Conservation (phyloP, 257 asterid species). For the Parsonsia alboflavescens region DNA sequence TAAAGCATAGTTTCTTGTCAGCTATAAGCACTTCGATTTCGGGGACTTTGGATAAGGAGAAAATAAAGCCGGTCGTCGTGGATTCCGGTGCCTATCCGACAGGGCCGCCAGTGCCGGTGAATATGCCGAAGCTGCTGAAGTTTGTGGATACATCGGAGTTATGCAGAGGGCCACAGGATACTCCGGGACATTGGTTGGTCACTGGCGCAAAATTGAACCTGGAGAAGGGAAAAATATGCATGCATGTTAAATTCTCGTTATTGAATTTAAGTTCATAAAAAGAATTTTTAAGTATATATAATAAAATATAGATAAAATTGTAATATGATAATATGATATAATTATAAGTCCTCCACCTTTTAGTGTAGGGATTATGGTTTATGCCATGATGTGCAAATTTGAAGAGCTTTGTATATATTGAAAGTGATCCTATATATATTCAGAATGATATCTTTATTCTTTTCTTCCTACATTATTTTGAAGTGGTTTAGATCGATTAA, state of each 20-base stretch:
- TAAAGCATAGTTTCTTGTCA: constrained; percentile 52
- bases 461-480: too few relatives aligned
- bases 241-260: constrained; percentile 74
- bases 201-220: constrained; percentile 78
- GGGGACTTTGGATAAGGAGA: constrained; percentile 40
- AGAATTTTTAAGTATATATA: too few relatives aligned
- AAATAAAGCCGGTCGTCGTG: constrained; percentile 34
- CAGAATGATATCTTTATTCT: too few relatives aligned
- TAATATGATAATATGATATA: too few relatives aligned
- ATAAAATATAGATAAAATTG: too few relatives aligned
- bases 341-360: too few relatives aligned
- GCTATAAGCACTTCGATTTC: constrained; percentile 47
- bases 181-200: constrained; percentile 90
- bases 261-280: constrained; percentile 32
- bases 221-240: constrained; percentile 71
- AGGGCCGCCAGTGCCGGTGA: constrained; percentile 64
- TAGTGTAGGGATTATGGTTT: too few relatives aligned
- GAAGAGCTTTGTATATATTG: too few relatives aligned
- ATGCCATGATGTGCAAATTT: too few relatives aligned
- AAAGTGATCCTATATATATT: too few relatives aligned
- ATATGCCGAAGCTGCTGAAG: constrained; percentile 49
- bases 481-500: too few relatives aligned
- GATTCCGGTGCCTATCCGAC: constrained; percentile 73
- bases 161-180: constrained; percentile 72
- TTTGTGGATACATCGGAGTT: constrained; percentile 64